Base-by-base conservation (phyloP, 2,329 filamentous ascomycete species). In the Ustilaginoidea virens region DNA sequence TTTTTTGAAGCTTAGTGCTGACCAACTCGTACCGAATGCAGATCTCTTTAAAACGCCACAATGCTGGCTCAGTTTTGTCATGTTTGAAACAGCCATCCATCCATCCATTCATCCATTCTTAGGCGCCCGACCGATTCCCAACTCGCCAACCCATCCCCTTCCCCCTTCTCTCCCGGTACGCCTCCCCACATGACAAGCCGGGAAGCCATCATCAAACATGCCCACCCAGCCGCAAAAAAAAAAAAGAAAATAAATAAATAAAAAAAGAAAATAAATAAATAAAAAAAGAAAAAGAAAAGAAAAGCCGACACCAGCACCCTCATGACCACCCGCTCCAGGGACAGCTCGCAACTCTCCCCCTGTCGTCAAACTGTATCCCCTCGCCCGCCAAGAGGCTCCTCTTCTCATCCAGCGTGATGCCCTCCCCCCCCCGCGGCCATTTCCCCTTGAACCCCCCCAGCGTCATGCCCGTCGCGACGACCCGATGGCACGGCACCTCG, bases 401-500 rank as follows among this genome's bases (percentile, higher is more conserved):
- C 60, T 81, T 81, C 52, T 74, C n/a, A n/a, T n/a, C n/a, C n/a
- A n/a, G n/a, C 27, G 72, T 73, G 33, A 69, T 63, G 1, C 70
- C 70, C 39, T 72, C 66, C 0, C 71, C 74, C 21, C 66, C 61
- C 31, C 61, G 61, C 4, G 71, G 63, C 61, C 70, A 74, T 38
- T 69, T 64, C 3, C 77, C 77, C 50, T 74, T 72, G 57, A 80
- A 82, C 0, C 77, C 76, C 23, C 78, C 78, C 14, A 83, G 51
- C n/a, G 63, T 61, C 9, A 80, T 75, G 29, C 74, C 75, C 23
- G 72, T 75, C 5, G 80, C 79, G 26, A 92, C 68, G 14, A 87
- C 77, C 7, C 83, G 67, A 51, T 92, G 82, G 36, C 82, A 92
- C 1, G 82, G 83, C 4, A 87, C 77, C 19, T 70, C 65, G 0